These are phyloP conservation scores for Sarocladium brachiariae DNA, from an alignment of 2,329 filamentous ascomycete genomes.

Conservation along the genomic window DNA sequence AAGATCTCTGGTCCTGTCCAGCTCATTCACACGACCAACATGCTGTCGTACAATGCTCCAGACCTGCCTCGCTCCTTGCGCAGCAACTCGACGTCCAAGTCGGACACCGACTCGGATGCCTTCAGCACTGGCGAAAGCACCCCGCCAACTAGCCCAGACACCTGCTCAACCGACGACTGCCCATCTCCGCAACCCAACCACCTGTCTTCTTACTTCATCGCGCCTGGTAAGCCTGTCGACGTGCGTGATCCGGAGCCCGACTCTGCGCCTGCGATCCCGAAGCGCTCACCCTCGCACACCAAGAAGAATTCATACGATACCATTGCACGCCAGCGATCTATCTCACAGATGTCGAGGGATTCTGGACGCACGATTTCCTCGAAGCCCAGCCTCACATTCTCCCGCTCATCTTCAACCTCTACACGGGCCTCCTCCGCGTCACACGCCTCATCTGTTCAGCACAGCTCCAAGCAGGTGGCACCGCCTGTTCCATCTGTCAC, in stretches of 20 bases:
- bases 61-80: conserved; percentile 59
- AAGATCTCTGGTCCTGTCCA: conserved; percentile 86
- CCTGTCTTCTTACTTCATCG: conserved; percentile 58
- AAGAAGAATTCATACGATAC: conserved; percentile 75
- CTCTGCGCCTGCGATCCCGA: conserved; percentile 60
- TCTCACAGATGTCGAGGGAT: conserved; percentile 51
- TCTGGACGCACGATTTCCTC: conserved; percentile 47
- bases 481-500: conserved; percentile 26
- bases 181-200: conserved; percentile 58
- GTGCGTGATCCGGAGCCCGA: conserved; percentile 35
- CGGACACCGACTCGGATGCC: conserved; percentile 64
- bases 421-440: conserved; percentile 44
- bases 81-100: conserved; percentile 42
- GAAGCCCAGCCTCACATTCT: conserved; percentile 50
- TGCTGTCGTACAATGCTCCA: conserved; percentile 90
- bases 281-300: conserved; percentile 77
- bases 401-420: conserved; percentile 50
- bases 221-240: conserved; percentile 39
- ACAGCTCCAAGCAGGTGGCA: conserved; percentile 22
- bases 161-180: conserved; percentile 37
- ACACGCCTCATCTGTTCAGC: conserved; percentile 23
- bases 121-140: conserved; percentile 46
- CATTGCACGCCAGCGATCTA: conserved; percentile 58
- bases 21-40: conserved; percentile 90
- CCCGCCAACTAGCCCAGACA: conserved; percentile 63